phyloP scores from a whole-genome alignment of 257 asterid genomes.

The Echites panduratus region DNA sequence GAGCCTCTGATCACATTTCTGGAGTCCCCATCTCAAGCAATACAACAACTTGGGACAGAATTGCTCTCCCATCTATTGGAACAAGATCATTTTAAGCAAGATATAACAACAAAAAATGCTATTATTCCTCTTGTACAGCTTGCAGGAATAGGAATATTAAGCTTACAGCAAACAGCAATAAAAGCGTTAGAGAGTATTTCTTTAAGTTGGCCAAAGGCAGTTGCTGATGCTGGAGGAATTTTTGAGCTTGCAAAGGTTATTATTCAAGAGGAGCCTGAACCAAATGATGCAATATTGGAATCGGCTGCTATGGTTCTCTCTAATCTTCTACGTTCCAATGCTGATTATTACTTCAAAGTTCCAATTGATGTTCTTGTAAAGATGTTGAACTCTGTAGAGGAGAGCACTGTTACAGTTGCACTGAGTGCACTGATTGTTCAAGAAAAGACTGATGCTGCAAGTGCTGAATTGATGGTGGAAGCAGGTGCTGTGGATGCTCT shows the following conservation, averaged over 20 bases:
- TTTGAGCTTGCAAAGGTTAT: slow-evolving; percentile 74
- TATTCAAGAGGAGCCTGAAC: slow-evolving; percentile 71
- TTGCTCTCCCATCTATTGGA: slow-evolving; percentile 73
- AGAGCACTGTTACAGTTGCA: slow-evolving; percentile 50
- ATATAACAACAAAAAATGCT: slow-evolving; percentile 66
- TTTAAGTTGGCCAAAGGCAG: slow-evolving; percentile 73
- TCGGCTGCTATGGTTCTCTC: slow-evolving; percentile 71
- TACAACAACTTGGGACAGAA: slow-evolving; percentile 82
- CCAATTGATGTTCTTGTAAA: slow-evolving; percentile 68
- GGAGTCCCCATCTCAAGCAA: slow-evolving; percentile 79
- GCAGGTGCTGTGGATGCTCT: slow-evolving; percentile 82
- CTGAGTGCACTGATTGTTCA: slow-evolving; percentile 62
- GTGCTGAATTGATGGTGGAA: slow-evolving; percentile 66
- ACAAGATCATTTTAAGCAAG: slow-evolving; percentile 80
- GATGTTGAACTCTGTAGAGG: slow-evolving; percentile 53
- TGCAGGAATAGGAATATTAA: slow-evolving; percentile 64
- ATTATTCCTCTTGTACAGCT: slow-evolving; percentile 82
- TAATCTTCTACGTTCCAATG: slow-evolving; percentile 45
- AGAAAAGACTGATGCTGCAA: slow-evolving; percentile 56
- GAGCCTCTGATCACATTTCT: slow-evolving; percentile 66
- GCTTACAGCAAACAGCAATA: slow-evolving; percentile 73
- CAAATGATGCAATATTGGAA: slow-evolving; percentile 61
- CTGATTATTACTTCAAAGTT: slow-evolving; percentile 52
- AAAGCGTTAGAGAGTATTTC: slow-evolving; percentile 71
- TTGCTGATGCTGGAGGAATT: slow-evolving; percentile 83